A percentile compares a stretch with the other conserved stretches of the same genome.
Evolutionary conservation across 1,284 basidiomycete genomes (phyloP).

Genomic region (Rhodofomes roseus): DNA sequence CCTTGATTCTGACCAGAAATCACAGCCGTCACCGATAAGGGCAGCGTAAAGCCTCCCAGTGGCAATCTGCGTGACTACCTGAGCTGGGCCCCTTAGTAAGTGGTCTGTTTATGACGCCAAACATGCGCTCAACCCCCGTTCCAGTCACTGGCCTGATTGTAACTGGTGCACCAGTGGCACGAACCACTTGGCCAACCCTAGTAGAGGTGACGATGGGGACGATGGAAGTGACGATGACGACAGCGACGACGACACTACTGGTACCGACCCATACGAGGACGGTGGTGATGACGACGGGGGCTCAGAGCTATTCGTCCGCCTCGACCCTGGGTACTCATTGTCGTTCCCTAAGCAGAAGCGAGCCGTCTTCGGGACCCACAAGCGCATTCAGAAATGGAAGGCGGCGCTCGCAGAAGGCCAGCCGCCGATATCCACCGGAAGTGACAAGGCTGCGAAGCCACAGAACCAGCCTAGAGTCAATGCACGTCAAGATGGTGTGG

Average conservation of each 20-base stretch:
- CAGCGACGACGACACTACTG: conserved; percentile 5
- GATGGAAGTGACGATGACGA: conserved; percentile 5
- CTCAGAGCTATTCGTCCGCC: not conserved
- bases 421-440: too few relatives aligned
- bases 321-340: not conserved
- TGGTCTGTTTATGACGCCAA: conserved; percentile 9
- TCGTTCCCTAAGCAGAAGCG: not conserved
- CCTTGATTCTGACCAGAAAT: conserved; percentile 25
- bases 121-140: not conserved
- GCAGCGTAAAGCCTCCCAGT: conserved; percentile 28
- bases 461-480: not conserved
- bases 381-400: conserved; percentile 15
- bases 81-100: conserved; percentile 59
- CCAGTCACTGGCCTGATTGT: conserved; percentile 62
- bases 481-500: not conserved
- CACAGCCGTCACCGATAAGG: conserved; percentile 24
- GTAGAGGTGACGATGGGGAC: conserved; percentile 10
- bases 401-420: not conserved
- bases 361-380: conserved; percentile 9
- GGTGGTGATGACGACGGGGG: conserved; percentile 13
- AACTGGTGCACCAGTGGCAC: conserved; percentile 32
- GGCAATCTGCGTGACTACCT: conserved; percentile 47
- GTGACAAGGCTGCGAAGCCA: not conserved
- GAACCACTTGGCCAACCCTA: conserved; percentile 24
- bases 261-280: not conserved